Percentiles rank a stretch among this genome's conserved stretches.
These are phyloP conservation scores for Exophiala alcalophila DNA, from an alignment of 2,329 filamentous ascomycete genomes.

Conservation along the genomic window DNA sequence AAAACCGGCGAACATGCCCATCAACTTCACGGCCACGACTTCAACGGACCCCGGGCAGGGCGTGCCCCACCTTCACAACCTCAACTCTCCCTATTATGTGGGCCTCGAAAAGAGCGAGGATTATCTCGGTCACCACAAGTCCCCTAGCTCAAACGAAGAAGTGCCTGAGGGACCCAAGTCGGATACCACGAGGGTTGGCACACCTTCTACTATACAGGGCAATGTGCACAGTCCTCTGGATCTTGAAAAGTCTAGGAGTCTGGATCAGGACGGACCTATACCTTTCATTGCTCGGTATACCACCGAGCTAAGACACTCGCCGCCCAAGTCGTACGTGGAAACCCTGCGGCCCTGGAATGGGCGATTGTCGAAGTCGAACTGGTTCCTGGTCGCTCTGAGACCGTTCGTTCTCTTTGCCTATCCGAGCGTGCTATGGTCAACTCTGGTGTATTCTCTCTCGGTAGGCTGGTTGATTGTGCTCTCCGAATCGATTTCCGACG, in stretches of 20 bases:
- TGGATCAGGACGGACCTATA: not conserved
- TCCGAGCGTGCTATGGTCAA: constrained; percentile 84
- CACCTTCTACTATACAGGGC: constrained; percentile 3
- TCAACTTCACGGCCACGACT: not conserved
- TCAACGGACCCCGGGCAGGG: no score
- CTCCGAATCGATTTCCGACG: constrained; percentile 77
- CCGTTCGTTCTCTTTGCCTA: constrained; percentile 87
- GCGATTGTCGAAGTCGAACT: constrained; percentile 71
- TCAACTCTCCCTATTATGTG: constrained; percentile 40
- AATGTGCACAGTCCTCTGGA: constrained; percentile 1
- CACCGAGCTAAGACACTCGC: constrained; percentile 62
- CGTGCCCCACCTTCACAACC: constrained; percentile 33
- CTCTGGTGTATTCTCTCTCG: constrained; percentile 79
- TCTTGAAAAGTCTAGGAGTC: constrained; percentile 11
- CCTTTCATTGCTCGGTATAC: constrained; percentile 58
- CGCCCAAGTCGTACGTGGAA: constrained; percentile 68
- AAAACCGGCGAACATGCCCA: not conserved
- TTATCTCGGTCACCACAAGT: constrained; percentile 30
- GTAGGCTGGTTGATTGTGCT: constrained; percentile 95
- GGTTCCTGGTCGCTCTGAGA: constrained; percentile 71
- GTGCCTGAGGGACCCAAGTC: not conserved
- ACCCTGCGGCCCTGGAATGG: constrained; percentile 76
- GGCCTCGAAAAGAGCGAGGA: constrained; percentile 30
- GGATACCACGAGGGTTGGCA: constrained; percentile 6
- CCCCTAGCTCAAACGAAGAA: not conserved